Conservation (phyloP, 1,284 basidiomycete genomes). For the Bjerkandera adusta region DNA sequence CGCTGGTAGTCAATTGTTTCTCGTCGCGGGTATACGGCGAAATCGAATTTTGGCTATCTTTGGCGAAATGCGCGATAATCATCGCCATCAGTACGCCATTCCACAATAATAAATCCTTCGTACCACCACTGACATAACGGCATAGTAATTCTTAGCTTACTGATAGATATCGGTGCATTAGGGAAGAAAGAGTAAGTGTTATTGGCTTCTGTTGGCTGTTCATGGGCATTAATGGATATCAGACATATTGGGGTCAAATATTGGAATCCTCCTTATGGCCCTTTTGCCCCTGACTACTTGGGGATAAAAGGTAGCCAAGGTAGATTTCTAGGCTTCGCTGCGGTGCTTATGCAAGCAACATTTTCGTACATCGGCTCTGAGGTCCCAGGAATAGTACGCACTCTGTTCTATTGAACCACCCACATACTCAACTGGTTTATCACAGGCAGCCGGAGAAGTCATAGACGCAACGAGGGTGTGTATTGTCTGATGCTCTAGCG, state of each 20-base stretch:
- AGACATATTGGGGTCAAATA: slow-evolving; percentile 22
- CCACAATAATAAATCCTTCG: background rate
- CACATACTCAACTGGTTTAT: background rate
- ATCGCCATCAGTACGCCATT: slow-evolving; percentile 31
- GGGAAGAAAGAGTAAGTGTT: slow-evolving; percentile 19
- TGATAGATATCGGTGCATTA: slow-evolving; percentile 32
- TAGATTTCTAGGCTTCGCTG: slow-evolving; percentile 48
- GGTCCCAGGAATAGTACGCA: slow-evolving; percentile 31
- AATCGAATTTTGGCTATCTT: slow-evolving; percentile 38
- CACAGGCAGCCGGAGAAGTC: slow-evolving; percentile 35
- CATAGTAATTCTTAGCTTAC: slow-evolving; percentile 31
- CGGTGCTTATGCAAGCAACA: slow-evolving; percentile 37
- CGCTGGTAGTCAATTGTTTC: slow-evolving; percentile 38
- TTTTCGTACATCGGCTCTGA: slow-evolving; percentile 33
- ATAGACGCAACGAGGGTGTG: slow-evolving; percentile 29
- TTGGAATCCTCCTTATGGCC: slow-evolving; percentile 26
- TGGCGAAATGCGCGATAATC: slow-evolving; percentile 37
- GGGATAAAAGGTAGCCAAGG: slow-evolving; percentile 33
- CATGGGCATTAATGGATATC: too few relatives aligned
- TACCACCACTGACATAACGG: background rate
- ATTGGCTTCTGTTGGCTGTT: background rate
- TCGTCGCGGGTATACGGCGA: slow-evolving; percentile 31
- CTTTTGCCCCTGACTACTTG: slow-evolving; percentile 23
- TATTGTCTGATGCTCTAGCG: too few relatives aligned
- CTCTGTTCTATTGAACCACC: too few relatives aligned